Percentiles rank a stretch among this genome's conserved stretches.
These are phyloP conservation scores for Boletellus emodensis DNA, from an alignment of 768 basidiomycete genomes.

Conservation along the genomic window DNA sequence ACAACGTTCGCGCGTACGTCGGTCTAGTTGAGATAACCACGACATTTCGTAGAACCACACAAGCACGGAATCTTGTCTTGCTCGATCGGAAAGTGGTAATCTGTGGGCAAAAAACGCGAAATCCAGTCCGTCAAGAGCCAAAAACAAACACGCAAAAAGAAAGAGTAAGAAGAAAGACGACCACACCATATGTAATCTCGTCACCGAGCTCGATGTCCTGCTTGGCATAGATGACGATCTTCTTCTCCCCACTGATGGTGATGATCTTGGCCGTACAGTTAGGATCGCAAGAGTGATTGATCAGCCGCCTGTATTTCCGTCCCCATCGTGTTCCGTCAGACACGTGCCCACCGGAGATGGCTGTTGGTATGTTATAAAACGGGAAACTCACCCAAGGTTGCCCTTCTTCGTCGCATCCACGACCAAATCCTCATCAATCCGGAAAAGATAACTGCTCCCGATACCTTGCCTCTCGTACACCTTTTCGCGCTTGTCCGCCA, in stretches of 20 bases:
- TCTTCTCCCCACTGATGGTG: conserved; percentile 88
- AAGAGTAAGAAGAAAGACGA: conserved; percentile 2
- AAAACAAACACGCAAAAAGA: not conserved
- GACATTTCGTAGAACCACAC: conserved; percentile 86
- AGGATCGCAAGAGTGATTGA: conserved; percentile 98
- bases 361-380: not conserved
- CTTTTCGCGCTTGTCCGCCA: conserved; percentile 97
- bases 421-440: conserved; percentile 96
- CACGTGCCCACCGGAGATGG: conserved; percentile 5
- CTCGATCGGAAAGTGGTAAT: conserved; percentile 99
- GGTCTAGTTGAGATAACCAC: conserved; percentile 90
- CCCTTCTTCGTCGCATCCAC: conserved; percentile 99
- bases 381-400: conserved; percentile 78
- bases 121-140: not conserved
- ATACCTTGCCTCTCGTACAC: conserved; percentile 96
- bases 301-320: conserved; percentile 65
- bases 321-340: conserved; percentile 7
- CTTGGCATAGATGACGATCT: conserved; percentile 99
- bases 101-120: conserved; percentile 35
- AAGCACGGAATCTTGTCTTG: conserved; percentile 95
- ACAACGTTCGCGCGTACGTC: not conserved
- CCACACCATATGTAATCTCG: conserved; percentile 92
- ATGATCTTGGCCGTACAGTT: conserved; percentile 90
- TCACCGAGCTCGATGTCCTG: conserved; percentile 93
- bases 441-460: conserved; percentile 95